Evolutionary conservation across 495 filamentous ascomycete species (phyloP), one percentile per base, ranked within the genome.

Genomic region (Penicillium pulvis): DNA sequence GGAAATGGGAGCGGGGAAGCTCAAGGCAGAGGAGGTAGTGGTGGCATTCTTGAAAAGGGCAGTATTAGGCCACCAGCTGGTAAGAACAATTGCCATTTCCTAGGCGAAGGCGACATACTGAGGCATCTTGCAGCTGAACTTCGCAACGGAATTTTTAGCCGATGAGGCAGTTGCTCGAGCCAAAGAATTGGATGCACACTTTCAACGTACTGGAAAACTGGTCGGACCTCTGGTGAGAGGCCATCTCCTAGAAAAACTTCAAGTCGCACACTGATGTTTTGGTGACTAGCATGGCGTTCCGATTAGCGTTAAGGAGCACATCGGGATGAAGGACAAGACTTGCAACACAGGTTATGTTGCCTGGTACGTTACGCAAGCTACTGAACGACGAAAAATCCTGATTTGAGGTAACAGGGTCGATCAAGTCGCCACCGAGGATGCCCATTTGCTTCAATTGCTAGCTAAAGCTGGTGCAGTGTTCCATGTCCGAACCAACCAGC

Each of bases 71-170:
- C 85, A 88, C 39, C 86, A 88, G 68, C 55, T 87, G 61, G 77
- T 78, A 43, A 42, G 62, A 53, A 48, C 9, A 24, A 16, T 8
- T 1, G n/a, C 17, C 20, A 4, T 11, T 6, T 17, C 16, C 16
- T 16, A 33, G 17, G 4, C 26, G 3, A 31, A 35, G 20, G 10
- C 10, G 9, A 3, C n/a, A 23, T 23, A 35, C 30, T 55, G 45
- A 53, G 12, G 23, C n/a, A 5, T 36, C 0, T 8, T 55, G 5
- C 24, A 79, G 75, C 74, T 78, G 55, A 86, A 89, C 63, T 90
- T 87, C 57, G 78, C 87, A 4, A 86, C 83, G 4, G 88, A 92
- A 56, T 86, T 87, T 51, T 76, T 88, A 62, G 87, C 87, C 49
- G 80, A 84, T 12, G 69, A 76, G 35, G 89, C 87, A 3, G 74